Conservation (phyloP, 2,329 filamentous ascomycete genomes). For the Fusarium piperis region DNA sequence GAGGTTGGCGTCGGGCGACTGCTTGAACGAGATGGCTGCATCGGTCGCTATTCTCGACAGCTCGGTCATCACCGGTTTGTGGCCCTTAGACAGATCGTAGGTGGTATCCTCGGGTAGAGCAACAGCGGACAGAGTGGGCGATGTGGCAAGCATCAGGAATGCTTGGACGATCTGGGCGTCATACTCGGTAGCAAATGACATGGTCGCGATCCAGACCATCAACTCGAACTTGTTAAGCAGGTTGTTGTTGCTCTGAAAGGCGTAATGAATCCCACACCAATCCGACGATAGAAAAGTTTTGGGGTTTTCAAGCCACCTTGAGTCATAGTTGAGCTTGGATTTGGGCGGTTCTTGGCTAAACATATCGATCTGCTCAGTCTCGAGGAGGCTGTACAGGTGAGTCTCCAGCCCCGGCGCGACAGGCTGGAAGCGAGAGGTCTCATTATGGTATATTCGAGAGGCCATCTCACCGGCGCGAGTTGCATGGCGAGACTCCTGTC, state of each 20-base stretch:
- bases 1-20: background rate
- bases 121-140: background rate
- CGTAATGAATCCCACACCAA: slow-evolving; percentile 31
- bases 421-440: background rate
- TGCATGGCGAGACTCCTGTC: background rate
- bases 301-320: slow-evolving; percentile 18
- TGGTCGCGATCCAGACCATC: slow-evolving; percentile 27
- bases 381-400: background rate
- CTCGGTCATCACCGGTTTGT: background rate
- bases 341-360: background rate
- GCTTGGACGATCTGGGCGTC: slow-evolving; percentile 20
- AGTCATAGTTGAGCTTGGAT: slow-evolving; percentile 22
- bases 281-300: background rate
- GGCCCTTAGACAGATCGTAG: slow-evolving; percentile 1
- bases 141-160: slow-evolving; percentile 16
- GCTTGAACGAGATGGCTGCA: background rate
- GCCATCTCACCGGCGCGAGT: background rate
- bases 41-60: background rate
- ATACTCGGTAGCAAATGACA: slow-evolving; percentile 18
- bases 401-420: background rate
- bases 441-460: background rate
- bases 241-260: slow-evolving; percentile 5
- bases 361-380: background rate
- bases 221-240: slow-evolving; percentile 31
- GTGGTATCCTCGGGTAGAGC: background rate